Evolutionary conservation across 2,329 filamentous ascomycete genomes (phyloP), one percentile per base, ranked within the genome.

Genomic region (Talaromyces sp.): DNA sequence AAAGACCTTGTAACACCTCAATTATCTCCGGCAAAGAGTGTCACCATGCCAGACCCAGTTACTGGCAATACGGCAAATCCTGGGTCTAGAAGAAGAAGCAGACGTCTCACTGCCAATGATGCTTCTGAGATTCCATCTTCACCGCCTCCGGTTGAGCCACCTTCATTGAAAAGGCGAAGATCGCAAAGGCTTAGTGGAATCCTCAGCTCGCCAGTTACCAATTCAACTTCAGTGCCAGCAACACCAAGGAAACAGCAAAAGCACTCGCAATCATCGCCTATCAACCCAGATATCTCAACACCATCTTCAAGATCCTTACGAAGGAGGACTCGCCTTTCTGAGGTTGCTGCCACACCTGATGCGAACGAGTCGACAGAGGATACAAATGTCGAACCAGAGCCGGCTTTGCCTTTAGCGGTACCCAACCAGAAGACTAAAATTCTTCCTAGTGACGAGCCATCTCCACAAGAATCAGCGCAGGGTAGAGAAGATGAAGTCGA

Each of bases 131-230:
- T 55, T 21, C 35, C 21, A 49, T 60, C 55, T 13, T 58, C 58
- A 35, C 61, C 57, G 21, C 55, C 50, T 13, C 50, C 54, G 27
- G 19, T 41, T n/a, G 35, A n/a, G 54, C 29, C 14, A 55, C 56
- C 59, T 29, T 35, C 32, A 29, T 55, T 32, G 49, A 61, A 61
- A 54, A 60, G 51, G 31, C 56, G 63, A 31, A 58, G 62, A 21
- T 64, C 63, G 11, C 29, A 49, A 27, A 58, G 63, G 31, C 61
- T 64, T 31, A 63, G 58, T 58, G 63, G 58, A 55, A 49, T 59
- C 11, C 26, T 55, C 21, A 54, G 54, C 29, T 53, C 55, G 14
- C 59, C 58, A 7, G 51, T 57, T 27, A 29, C 53, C 14, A 43
- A 43, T 11, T 21, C 26, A 14, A 50, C 29, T 11, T 31, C 13